Evolutionary conservation across 352 stramenopile genomes (phyloP), one percentile per base, ranked within the genome.

Genomic region (Stramenopiles sp.): DNA sequence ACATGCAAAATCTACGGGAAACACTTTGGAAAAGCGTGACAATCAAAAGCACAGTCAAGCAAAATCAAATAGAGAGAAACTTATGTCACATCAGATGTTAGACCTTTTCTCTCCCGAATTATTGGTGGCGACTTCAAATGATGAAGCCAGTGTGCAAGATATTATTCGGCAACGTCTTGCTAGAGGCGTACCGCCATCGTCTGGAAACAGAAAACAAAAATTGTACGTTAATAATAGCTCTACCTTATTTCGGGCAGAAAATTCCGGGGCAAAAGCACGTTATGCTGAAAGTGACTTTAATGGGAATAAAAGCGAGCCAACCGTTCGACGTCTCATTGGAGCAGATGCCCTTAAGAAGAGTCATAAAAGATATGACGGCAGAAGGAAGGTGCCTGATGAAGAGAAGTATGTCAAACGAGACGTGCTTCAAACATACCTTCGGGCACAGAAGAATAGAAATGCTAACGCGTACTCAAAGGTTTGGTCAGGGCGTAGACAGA

Each of bases 401-500:
- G 71, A 31, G 4, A 33, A 78, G 14, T 33, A 78, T 33, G 22
- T 33, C 8, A 78, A 78, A 78, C 71, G 71, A 14, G 30, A 78
- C 14, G 71, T 33, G 31, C 22, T 33, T 4, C 30, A 78, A 78
- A 33, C 4, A 14, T 33, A 78, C 8, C 30, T 78, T 78, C 71
- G 30, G 4, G 30, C 31, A 14, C 71, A 78, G 71, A 4, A 78
- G n/a, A n/a, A n/a, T n/a, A n/a, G n/a, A n/a, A n/a, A n/a, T n/a
- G n/a, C n/a, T n/a, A n/a, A n/a, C n/a, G n/a, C n/a, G n/a, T n/a
- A n/a, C n/a, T n/a, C n/a, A n/a, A n/a, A n/a, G n/a, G n/a, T 14
- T 14, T 78, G 71, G 71, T 78, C 71, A 78, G 71, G 71, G 4
- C 71, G 71, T 78, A 78, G 71, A 78, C 30, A 33, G 8, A 78